Evolutionary conservation across 2,329 filamentous ascomycete genomes (phyloP).

Genomic region (Ophiostoma novo-ulmi): DNA sequence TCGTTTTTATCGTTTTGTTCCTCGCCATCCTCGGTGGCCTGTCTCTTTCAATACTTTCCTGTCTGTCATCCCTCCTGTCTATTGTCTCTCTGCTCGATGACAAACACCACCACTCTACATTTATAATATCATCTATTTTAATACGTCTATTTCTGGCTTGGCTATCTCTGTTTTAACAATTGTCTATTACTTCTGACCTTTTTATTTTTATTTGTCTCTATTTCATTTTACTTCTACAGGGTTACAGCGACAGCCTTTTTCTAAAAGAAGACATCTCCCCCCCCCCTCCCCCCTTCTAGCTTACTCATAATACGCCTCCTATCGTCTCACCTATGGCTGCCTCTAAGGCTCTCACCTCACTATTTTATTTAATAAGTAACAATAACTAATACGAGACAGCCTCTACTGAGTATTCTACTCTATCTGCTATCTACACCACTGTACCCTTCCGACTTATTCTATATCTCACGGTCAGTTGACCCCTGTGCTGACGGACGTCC

Average conservation of each 20-base stretch:
- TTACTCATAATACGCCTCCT: background rate
- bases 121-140: background rate
- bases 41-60: too few relatives aligned
- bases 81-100: background rate
- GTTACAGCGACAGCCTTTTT: background rate
- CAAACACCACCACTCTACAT: background rate
- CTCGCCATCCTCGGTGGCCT: background rate
- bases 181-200: background rate
- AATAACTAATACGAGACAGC: background rate
- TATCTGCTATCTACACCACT: background rate
- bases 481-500: background rate
- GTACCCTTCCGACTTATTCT: background rate
- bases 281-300: background rate
- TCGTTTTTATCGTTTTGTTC: background rate
- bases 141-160: background rate
- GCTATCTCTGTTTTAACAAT: background rate
- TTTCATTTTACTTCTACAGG: background rate
- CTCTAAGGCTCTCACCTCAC: background rate
- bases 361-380: background rate
- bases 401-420: background rate
- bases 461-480: background rate
- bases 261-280: background rate
- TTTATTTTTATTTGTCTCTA: background rate
- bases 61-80: background rate
- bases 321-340: slow-evolving; percentile 1